Base-by-base conservation (phyloP, 495 filamentous ascomycete species). In the Chaetomium tenue region DNA sequence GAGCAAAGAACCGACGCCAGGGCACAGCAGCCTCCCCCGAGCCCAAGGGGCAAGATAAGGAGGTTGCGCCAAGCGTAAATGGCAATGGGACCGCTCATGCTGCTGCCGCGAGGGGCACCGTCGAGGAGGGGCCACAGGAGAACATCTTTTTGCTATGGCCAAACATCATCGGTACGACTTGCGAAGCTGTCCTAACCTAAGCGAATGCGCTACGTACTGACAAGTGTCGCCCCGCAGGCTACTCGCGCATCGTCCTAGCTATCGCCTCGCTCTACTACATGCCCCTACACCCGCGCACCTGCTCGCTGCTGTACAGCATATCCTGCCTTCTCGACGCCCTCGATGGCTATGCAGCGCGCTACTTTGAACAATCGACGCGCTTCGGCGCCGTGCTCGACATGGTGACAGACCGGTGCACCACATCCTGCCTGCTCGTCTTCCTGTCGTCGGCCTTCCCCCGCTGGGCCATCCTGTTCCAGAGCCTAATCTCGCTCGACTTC, bases 381-480 rank as follows among this genome's bases (percentile, higher is more conserved):
- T 98, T 97, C 74, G 94, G 94, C 60, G 94, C 93, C 22, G 92
- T 98, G 28, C 80, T 98, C 63, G 94, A 98, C 77, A 98, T 98
- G 94, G 91, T 97, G 59, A 94, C 91, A 20, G 77, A 80, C 65
- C 88, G 93, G 57, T 97, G 95, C 78, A 97, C 93, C 11, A 98
- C 94, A 11, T 85, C 92, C 26, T 98, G 93, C 74, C 78, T 98
- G 66, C 85, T 98, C 53, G 92, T 96, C 15, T 98, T 97, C 82
- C 78, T 98, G 42, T 89, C 90, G 58, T 91, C 90, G 11, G 93
- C 93, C 44, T 98, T 91, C 79, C 93, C 94, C 9, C 83, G 92
- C 33, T 98, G 91, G 90, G 84, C 89, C 53, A 88, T 98, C 66
- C 61, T 98, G 56, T 98, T 98, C 85, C 95, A 98, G 79, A 84